These are phyloP conservation scores for Saccharomyces hybrid DNA, from an alignment of 1,139 yeast species.

Conservation along the genomic window DNA sequence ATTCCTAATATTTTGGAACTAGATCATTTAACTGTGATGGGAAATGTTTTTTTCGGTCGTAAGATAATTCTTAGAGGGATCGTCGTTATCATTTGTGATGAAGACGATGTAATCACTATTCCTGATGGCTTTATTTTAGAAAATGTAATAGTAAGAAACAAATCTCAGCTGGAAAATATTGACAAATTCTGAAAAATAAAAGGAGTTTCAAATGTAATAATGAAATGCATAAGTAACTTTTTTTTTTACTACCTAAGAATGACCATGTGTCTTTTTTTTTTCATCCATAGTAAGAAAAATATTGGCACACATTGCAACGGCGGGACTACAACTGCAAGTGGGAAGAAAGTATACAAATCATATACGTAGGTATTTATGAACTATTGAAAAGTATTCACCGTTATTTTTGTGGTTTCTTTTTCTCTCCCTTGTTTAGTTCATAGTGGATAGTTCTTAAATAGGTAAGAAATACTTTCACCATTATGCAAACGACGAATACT, in stretches of 20 bases:
- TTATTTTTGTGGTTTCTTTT: not conserved
- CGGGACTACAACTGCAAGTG: not conserved
- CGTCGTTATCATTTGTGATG: constrained; percentile 89
- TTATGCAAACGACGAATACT: constrained; percentile 92
- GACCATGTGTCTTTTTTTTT: not conserved
- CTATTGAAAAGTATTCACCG: not conserved
- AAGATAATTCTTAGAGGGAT: constrained; percentile 86
- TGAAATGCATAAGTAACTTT: not conserved
- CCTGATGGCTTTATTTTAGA: constrained; percentile 89
- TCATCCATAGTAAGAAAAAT: not conserved
- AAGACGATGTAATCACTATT: constrained; percentile 87
- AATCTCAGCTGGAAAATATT: constrained; percentile 54
- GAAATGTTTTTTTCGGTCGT: constrained; percentile 82
- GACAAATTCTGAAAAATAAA: not conserved
- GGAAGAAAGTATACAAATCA: not conserved
- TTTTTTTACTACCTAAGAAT: not conserved
- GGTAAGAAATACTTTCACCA: constrained; percentile 90
- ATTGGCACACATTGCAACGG: not conserved
- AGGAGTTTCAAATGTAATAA: not conserved
- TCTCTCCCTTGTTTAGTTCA: constrained; percentile 15
- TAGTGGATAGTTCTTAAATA: constrained; percentile 69
- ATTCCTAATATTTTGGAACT: constrained; percentile 90
- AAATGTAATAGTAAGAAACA: constrained; percentile 90
- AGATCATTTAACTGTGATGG: constrained; percentile 91
- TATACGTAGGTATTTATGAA: not conserved